Base-by-base conservation (phyloP, 257 asterid species). In the Ehretia macrophylla region DNA sequence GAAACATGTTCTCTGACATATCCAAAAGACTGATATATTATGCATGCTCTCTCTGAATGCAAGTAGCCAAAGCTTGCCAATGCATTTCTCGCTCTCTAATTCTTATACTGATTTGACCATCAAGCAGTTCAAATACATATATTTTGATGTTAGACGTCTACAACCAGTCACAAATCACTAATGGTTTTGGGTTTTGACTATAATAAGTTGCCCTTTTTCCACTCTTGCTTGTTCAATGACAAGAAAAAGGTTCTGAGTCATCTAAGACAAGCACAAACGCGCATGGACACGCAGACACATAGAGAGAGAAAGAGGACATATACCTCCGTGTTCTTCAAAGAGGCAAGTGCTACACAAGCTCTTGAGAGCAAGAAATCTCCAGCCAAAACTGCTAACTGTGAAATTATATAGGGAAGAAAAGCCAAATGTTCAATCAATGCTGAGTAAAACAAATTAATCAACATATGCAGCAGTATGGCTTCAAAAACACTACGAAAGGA, bases 301-400 rank as follows among this genome's bases (percentile, higher is more conserved):
- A 32, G 27, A 53, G 39, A 48, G 58, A 58, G 51, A 44, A 16
- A 67, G 68, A 51, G 62, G 40, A 47, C 16, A 45, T 32, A 55
- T 74, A 86, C 99, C 95, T 93, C 99, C 0, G 94, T 89, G 75
- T 93, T 93, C 61, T 80, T 86, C 66, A 93, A 74, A n/a, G 97
- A 81, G 63, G 98, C 98, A 64, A 91, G 95, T 62, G 97, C 97
- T 59, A 88, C 94, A 66, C 95, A 89, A 59, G 97, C 99, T 80
- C 96, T 79, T 17, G 99, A 88, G 46, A 86, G 86, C 69, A 93
- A 72, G 81, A 93, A 93, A 76, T 93, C 97, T 56, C 99, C 97
- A 9, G 97, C 91, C 81, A 93, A 77, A 50, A 93, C 96, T 64
- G 99, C 90, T 67, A 92, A 68, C 99, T 88, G 87, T 77, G 72